phyloP scores from a whole-genome alignment of 257 asterid species.

The Osmanthus fragrans region DNA sequence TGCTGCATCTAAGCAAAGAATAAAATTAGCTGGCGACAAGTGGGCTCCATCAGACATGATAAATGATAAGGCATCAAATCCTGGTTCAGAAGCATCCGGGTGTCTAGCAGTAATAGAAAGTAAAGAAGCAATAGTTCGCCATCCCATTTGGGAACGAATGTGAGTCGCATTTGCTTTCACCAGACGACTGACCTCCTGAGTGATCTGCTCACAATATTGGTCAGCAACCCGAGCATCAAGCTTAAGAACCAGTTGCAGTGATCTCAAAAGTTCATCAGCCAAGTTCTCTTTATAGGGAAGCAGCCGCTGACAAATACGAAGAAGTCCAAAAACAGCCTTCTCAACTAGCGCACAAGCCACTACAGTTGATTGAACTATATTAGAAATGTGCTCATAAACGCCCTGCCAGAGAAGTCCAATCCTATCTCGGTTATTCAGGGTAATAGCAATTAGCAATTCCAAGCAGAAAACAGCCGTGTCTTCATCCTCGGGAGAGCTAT shows the following conservation, averaged over 20 bases:
- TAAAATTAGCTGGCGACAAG: slow-evolving; percentile 73
- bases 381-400: slow-evolving; percentile 88
- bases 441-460: slow-evolving; percentile 88
- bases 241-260: slow-evolving; percentile 84
- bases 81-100: slow-evolving; percentile 92
- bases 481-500: slow-evolving; percentile 86
- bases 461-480: slow-evolving; percentile 96
- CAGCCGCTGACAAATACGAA: slow-evolving; percentile 86
- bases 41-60: slow-evolving; percentile 91
- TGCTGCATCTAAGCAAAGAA: slow-evolving; percentile 76
- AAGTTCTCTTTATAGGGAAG: slow-evolving; percentile 89
- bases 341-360: slow-evolving; percentile 92
- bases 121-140: slow-evolving; percentile 79
- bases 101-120: slow-evolving; percentile 90
- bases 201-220: slow-evolving; percentile 93
- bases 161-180: slow-evolving; percentile 84
- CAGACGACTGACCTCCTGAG: slow-evolving; percentile 87
- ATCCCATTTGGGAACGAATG: slow-evolving; percentile 74
- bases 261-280: slow-evolving; percentile 81
- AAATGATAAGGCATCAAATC: slow-evolving; percentile 77
- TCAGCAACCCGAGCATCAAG: slow-evolving; percentile 94
- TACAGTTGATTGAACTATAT: slow-evolving; percentile 87
- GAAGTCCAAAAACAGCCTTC: slow-evolving; percentile 93
- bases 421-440: slow-evolving; percentile 85
- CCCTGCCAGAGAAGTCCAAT: slow-evolving; percentile 91